Base-by-base conservation (phyloP, 2,329 filamentous ascomycete species). In the Grosmannia serpens region DNA sequence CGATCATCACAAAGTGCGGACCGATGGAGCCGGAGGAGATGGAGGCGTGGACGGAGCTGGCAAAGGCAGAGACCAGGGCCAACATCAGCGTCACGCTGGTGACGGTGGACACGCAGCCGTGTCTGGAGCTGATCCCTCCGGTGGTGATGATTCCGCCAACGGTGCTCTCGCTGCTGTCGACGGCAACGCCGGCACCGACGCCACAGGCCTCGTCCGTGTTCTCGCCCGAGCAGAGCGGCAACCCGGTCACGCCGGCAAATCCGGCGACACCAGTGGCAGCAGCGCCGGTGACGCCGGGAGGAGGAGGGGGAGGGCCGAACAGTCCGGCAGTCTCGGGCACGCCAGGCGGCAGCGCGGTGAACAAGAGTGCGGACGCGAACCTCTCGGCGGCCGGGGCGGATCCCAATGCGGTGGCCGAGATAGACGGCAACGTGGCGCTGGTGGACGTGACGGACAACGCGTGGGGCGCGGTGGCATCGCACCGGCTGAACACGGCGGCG, bases 371-470 rank as follows among this genome's bases (percentile, higher is more conserved):
- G 63, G 56, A 56, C 26, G 54, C 58, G 35, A 33, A 24, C 20
- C 58, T 64, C 15, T 57, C 63, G 1, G 55, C 63, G 2, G 60
- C 62, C 4, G 63, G 56, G 9, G 46, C 62, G n/a, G 63, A 64
- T 47, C 63, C 70, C 20, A 78, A 83, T 26, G 61, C 68, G 9
- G 62, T 62, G 4, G 70, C 73, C 5, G 70, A 71, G 13, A 63
- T 68, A 64, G 72, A 78, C 53, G 76, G 77, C 1, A 87, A 91
- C 59, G 82, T 86, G 1, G 81, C 86, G 24, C 79, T 95, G 13
- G 73, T 88, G 22, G 88, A 94, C 66, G 71, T 82, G 2, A 84
- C 84, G 1, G 89, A 94, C 65, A 86, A 89, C 62, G 87, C 82
- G 0, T 92, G 87, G 85, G 88, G 85, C 24, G 80, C 88, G 6